Evolutionary conservation across 2,329 filamentous ascomycete genomes (phyloP), one percentile per base, ranked within the genome.

Genomic region (Claviceps maximensis): DNA sequence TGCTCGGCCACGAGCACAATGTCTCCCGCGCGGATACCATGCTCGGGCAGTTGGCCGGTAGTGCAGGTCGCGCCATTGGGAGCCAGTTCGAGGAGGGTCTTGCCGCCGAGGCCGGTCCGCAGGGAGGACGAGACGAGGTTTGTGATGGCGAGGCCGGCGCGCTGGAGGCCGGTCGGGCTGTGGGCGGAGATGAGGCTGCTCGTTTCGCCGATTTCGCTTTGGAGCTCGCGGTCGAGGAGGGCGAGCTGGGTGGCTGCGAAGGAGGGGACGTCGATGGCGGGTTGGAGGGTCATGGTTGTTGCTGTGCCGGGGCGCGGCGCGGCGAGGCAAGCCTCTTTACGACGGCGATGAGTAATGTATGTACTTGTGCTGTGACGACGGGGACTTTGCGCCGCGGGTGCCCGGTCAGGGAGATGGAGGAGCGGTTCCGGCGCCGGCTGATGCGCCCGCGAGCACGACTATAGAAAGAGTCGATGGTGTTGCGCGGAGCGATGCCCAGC

Each of bases 41-140:
- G 87, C 64, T 88, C 84, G 1, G 84, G 83, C 21, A 91, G 71
- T 57, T 82, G 79, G 0, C 73, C 68, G 21, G 62, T 62, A 15
- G 58, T 51, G 4, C 78, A 75, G 2, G 84, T 78, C 0, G 89
- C 86, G n/a, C 79, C 70, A 62, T 96, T 91, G 0, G 81, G 73
- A 17, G 72, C 71, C 1, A 98, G 80, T 66, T 96, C 90, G 3
- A 96, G 72, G 1, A 98, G 85, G 0, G 87, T 89, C 58, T 89
- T 87, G n/a, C 93, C 93, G 17, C 90, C 93, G 40, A 96, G 75
- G 0, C 93, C 93, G 0, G 93, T 98, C 31, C 90, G 84, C 64
- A 87, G 86, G 19, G 86, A 84, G 12, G 78, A 74, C 36, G 95
- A 72, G 33, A 79, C 72, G 9, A 97, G 79, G 67, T 90, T 91